These are phyloP conservation scores for Hortaea werneckii DNA, from an alignment of 2,329 filamentous ascomycete species.

Conservation along the genomic window DNA sequence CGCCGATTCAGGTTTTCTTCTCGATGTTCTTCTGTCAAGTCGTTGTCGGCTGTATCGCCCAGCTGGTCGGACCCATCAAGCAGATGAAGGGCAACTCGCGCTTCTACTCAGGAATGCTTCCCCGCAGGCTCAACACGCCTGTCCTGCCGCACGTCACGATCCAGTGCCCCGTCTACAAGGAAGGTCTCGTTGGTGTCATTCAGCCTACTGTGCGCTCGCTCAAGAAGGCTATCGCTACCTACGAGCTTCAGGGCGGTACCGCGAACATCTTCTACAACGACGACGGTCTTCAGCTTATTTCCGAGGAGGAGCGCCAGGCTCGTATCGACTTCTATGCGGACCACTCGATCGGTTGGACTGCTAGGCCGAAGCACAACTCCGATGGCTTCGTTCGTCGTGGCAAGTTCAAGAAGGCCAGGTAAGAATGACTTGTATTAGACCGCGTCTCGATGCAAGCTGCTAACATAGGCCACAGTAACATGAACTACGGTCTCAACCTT, in stretches of 20 bases:
- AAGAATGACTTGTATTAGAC: background rate
- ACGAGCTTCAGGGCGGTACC: conserved; percentile 67
- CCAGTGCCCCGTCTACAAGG: conserved; percentile 82
- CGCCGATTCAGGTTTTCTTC: conserved; percentile 68
- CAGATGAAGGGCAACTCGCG: conserved; percentile 65
- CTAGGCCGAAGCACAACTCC: conserved; percentile 41
- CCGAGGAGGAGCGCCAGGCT: conserved; percentile 34
- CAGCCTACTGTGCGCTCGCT: conserved; percentile 66
- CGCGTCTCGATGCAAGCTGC: background rate
- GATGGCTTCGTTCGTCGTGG: conserved; percentile 45
- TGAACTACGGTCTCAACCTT: conserved; percentile 59
- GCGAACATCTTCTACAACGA: conserved; percentile 71
- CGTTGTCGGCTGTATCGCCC: conserved; percentile 63
- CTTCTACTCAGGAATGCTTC: conserved; percentile 67
- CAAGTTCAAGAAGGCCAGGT: conserved; percentile 54
- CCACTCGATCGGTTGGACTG: conserved; percentile 42
- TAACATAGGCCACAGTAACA: conserved; percentile 38
- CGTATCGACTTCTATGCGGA: conserved; percentile 41
- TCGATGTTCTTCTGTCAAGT: conserved; percentile 74
- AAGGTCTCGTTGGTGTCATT: conserved; percentile 66
- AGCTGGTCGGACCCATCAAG: conserved; percentile 64
- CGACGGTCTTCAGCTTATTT: conserved; percentile 60
- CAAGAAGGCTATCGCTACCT: conserved; percentile 67
- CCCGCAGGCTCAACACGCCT: conserved; percentile 47
- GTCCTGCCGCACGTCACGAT: conserved; percentile 60